Evolutionary conservation across 768 basidiomycete species (phyloP).

Genomic region (Sutorius australiensis): DNA sequence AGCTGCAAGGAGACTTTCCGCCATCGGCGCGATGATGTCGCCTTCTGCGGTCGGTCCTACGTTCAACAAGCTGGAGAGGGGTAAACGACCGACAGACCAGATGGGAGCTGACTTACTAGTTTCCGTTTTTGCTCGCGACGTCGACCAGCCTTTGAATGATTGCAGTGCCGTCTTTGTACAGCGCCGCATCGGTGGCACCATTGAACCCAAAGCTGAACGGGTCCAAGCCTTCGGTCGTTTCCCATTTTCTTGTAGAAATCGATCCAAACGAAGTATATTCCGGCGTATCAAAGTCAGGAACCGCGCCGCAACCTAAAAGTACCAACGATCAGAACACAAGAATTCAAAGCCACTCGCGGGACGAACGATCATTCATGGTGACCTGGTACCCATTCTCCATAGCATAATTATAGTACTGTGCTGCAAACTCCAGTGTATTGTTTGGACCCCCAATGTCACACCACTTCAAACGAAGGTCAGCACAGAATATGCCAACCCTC

Average conservation of each 20-base stretch:
- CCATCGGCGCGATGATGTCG: constrained; percentile 47
- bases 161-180: constrained; percentile 48
- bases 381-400: constrained; percentile 42
- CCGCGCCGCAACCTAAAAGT: constrained; percentile 42
- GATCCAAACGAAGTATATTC: constrained; percentile 49
- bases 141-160: constrained; percentile 52
- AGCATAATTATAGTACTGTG: constrained; percentile 44
- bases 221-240: constrained; percentile 57
- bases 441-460: constrained; percentile 56
- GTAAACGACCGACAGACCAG: background rate
- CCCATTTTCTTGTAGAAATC: constrained; percentile 48
- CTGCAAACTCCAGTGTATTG: constrained; percentile 42
- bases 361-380: constrained; percentile 42
- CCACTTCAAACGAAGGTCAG: constrained; percentile 36
- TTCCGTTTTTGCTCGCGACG: constrained; percentile 60
- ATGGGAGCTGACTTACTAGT: constrained; percentile 40
- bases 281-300: constrained; percentile 54
- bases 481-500: background rate
- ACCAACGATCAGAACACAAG: background rate
- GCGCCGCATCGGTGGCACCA: constrained; percentile 35
- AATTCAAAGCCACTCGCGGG: background rate
- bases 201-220: constrained; percentile 50
- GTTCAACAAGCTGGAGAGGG: constrained; percentile 40
- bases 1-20: constrained; percentile 44
- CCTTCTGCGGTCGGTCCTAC: constrained; percentile 56